Percentiles rank a stretch among this genome's conserved stretches.
phyloP scores from a whole-genome alignment of 768 basidiomycete genomes.

The Strobilomyces dryophilus region DNA sequence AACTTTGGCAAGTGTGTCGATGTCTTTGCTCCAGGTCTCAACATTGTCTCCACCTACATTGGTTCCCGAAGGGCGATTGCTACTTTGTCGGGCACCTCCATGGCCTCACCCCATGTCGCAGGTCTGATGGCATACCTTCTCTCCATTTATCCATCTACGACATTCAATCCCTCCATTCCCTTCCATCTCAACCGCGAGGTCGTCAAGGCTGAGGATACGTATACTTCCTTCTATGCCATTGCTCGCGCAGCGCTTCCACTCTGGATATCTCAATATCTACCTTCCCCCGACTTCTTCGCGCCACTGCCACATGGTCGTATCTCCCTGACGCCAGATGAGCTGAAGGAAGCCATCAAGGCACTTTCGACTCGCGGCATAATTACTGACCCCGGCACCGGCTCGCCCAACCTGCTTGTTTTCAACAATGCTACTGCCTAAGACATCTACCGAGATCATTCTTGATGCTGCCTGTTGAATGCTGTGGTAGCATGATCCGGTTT shows the following conservation, averaged over 20 bases:
- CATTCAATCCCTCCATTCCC: constrained; percentile 52
- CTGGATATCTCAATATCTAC: constrained; percentile 57
- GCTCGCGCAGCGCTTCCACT: constrained; percentile 53
- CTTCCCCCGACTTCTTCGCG: constrained; percentile 44
- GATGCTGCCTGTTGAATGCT: constrained; percentile 3
- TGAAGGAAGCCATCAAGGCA: constrained; percentile 70
- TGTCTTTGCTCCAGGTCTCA: constrained; percentile 87
- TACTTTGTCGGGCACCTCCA: constrained; percentile 86
- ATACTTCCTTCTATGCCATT: constrained; percentile 49
- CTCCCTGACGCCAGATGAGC: constrained; percentile 58
- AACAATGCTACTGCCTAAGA: constrained; percentile 62
- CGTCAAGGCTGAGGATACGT: constrained; percentile 32
- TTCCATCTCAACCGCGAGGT: constrained; percentile 28
- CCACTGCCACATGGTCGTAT: constrained; percentile 39
- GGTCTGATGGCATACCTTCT: constrained; percentile 91
- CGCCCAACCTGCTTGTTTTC: constrained; percentile 72
- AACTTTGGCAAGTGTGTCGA: constrained; percentile 91
- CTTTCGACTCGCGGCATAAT: constrained; percentile 56
- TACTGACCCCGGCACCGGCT: constrained; percentile 41
- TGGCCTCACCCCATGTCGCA: constrained; percentile 92
- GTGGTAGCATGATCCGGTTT: constrained; percentile 3
- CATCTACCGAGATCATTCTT: background rate
- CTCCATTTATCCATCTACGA: constrained; percentile 71
- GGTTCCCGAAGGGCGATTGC: constrained; percentile 56
- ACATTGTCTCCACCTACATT: constrained; percentile 87